Conservation (phyloP, 1,284 basidiomycete genomes). For the Apiotrichum akiyoshidainum region DNA sequence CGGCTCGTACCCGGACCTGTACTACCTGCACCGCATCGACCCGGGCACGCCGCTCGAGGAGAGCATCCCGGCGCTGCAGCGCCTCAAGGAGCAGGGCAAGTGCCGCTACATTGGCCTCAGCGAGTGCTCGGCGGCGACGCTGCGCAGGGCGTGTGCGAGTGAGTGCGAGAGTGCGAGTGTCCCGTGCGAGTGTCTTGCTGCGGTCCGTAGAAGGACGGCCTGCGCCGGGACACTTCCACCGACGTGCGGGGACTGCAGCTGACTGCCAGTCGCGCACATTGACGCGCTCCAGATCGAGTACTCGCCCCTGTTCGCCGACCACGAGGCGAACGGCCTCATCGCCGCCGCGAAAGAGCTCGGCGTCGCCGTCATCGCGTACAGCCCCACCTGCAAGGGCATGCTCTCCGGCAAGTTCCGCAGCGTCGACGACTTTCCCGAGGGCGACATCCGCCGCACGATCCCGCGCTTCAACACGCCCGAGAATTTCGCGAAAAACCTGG, state of each 20-base stretch:
- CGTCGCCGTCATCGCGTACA: constrained; percentile 49
- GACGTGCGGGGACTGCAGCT: too few relatives aligned
- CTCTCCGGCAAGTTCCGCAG: constrained; percentile 36
- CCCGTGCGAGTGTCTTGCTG: constrained; percentile 47
- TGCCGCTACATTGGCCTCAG: constrained; percentile 53
- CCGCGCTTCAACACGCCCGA: constrained; percentile 41
- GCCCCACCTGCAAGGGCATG: constrained; percentile 48
- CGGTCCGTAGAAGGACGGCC: too few relatives aligned
- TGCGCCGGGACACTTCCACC: too few relatives aligned
- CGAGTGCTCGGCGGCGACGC: constrained; percentile 59
- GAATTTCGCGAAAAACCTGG: constrained; percentile 46
- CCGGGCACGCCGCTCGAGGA: constrained; percentile 37
- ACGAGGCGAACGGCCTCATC: constrained; percentile 50
- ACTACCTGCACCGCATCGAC: constrained; percentile 51
- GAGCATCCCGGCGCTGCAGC: constrained; percentile 40
- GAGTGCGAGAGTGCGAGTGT: constrained; percentile 49
- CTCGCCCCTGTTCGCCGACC: constrained; percentile 51
- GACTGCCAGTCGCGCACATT: constrained; percentile 43
- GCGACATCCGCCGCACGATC: constrained; percentile 37
- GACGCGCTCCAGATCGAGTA: constrained; percentile 53
- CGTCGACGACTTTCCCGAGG: constrained; percentile 31
- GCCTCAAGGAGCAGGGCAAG: constrained; percentile 47
- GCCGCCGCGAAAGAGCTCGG: constrained; percentile 46
- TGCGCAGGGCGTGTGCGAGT: constrained; percentile 59
- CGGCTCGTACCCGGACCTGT: constrained; percentile 48